phyloP scores from a whole-genome alignment of 768 basidiomycete species.

The Boletales sp. region DNA sequence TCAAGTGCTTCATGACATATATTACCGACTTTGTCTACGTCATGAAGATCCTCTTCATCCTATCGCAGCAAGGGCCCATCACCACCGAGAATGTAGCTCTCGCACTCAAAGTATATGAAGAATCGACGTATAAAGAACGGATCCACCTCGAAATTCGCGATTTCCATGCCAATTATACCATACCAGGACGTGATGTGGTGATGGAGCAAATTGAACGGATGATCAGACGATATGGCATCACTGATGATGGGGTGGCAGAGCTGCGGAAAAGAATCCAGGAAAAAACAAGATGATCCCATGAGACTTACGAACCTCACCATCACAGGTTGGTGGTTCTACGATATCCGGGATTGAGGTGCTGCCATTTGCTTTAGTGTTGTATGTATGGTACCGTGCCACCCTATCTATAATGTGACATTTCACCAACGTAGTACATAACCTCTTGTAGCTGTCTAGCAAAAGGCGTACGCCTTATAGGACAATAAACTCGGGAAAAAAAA shows the following conservation, averaged over 20 bases:
- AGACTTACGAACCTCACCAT: too few relatives aligned
- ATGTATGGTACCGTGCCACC: too few relatives aligned
- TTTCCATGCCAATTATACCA: background rate
- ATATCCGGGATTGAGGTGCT: too few relatives aligned
- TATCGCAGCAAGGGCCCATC: background rate
- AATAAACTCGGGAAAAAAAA: too few relatives aligned
- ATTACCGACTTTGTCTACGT: background rate
- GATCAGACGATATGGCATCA: background rate
- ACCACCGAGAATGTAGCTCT: background rate
- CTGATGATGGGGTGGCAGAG: background rate
- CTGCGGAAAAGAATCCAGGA: too few relatives aligned
- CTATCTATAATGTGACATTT: too few relatives aligned
- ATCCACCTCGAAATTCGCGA: background rate
- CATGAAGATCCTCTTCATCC: conserved; percentile 1
- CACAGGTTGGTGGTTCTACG: too few relatives aligned
- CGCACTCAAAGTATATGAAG: background rate
- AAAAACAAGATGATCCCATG: too few relatives aligned
- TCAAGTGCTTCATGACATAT: background rate
- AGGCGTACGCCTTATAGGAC: too few relatives aligned
- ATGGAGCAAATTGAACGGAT: background rate
- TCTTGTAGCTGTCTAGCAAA: too few relatives aligned
- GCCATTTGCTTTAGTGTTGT: too few relatives aligned
- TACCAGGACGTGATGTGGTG: background rate
- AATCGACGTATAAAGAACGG: background rate
- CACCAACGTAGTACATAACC: too few relatives aligned